A percentile compares a stretch with the other conserved stretches of the same genome.
Evolutionary conservation across 805 yeast species (phyloP).

Genomic region (Saccharomycopsis sp.): DNA sequence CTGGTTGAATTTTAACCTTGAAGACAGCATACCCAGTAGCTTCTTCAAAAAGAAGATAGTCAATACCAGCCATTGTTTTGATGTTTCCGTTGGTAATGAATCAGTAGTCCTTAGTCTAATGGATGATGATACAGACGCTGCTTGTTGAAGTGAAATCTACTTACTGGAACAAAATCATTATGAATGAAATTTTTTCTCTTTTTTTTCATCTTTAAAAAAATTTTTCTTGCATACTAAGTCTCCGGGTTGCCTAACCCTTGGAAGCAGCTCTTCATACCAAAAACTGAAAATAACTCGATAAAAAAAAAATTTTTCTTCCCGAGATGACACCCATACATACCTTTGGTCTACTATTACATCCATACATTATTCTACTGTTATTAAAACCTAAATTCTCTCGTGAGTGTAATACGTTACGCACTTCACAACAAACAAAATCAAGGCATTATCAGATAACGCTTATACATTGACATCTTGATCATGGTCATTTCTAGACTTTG

Average conservation of each 20-base stretch:
- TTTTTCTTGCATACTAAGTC: background rate
- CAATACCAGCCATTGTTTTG: conserved; percentile 28
- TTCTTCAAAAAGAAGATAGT: conserved; percentile 93
- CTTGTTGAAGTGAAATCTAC: background rate
- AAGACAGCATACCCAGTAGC: conserved; percentile 97
- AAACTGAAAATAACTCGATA: no score
- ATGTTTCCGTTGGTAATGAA: background rate
- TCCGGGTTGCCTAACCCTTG: background rate
- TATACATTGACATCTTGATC: no score
- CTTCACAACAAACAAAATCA: no score
- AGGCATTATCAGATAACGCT: no score
- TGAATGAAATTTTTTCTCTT: conserved; percentile 1
- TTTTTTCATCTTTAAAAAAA: background rate
- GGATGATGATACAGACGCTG: background rate
- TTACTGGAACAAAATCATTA: background rate
- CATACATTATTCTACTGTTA: background rate
- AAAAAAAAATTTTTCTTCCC: conserved; percentile 4
- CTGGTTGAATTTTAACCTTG: conserved; percentile 90
- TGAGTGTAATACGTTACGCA: no score
- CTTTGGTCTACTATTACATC: background rate
- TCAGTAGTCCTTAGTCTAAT: background rate
- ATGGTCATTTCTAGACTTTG: no score
- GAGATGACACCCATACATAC: conserved; percentile 4
- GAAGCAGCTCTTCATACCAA: no score
- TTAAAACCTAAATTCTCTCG: no score